Base-by-base conservation (phyloP, 148 eudicot species). In the Talinum fruticosum region DNA sequence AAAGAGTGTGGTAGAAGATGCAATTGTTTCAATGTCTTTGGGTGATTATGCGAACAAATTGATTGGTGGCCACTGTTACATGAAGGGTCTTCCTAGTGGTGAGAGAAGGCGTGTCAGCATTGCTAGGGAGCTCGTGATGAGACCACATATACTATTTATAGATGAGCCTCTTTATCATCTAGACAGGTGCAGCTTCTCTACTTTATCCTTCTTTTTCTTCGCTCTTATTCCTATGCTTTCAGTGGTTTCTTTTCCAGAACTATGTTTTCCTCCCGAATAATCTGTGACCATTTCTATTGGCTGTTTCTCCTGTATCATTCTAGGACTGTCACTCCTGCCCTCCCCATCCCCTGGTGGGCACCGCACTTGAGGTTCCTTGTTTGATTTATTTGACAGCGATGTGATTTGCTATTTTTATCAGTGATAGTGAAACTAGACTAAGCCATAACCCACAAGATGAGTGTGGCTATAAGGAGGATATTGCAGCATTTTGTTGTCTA, bases 131-230 rank as follows among this genome's bases (percentile, higher is more conserved):
- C 97, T 95, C 77, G 93, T 95, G 75, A 90, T 90, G 96, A 90
- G 99, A 85, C 99, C 99, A 2, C 94, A 93, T 72, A 79, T 89
- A 75, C 71, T 95, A 83, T 93, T 95, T 79, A 88, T 95, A 69
- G 99, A 95, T 33, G 99, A 95, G 88, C 99, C 99, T 76, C 96
- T 95, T 66, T 95, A 95, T 86, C 99, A 93, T 90, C 97, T 95
- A 66, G 92, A 95, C 96, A 95, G 99, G 99, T 95, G 75, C 70
- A 69, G 57, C 49, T 78, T 45, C 35, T 76, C 28, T 64, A 47
- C 76, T 70, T 24, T 72, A 38, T 32, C 57, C 34, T 61, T 47
- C 28, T 24, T 24, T 34, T 37, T 75, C 34, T 10, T 24, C 8
- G 6, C 30, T 37, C 53, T 8, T 44, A 2, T 28, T 45, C 29